A percentile compares a stretch with the other conserved stretches of the same genome.
These are phyloP conservation scores for Cladophialophora bantiana DNA, from an alignment of 2,329 filamentous ascomycete genomes.

Conservation along the genomic window DNA sequence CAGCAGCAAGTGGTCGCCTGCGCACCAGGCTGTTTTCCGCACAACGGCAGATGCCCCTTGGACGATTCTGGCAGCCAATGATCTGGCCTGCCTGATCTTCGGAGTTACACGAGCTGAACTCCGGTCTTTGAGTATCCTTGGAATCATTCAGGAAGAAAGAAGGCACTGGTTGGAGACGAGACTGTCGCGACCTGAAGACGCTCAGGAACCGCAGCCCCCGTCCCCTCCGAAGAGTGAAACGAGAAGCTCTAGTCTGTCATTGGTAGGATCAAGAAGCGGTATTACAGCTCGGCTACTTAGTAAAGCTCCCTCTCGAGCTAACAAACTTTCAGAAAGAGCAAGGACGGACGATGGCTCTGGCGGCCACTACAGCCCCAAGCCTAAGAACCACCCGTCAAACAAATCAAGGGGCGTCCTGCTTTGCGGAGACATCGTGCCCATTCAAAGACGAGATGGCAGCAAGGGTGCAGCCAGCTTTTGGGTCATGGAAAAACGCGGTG, in stretches of 20 bases:
- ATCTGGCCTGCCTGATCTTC: slow-evolving; percentile 95
- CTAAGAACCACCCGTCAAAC: slow-evolving; percentile 70
- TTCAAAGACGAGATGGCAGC: slow-evolving; percentile 91
- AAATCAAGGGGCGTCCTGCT: slow-evolving; percentile 88
- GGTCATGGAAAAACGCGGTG: slow-evolving; percentile 96
- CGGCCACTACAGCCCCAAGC: slow-evolving; percentile 51
- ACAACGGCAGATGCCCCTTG: slow-evolving; percentile 90
- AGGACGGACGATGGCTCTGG: slow-evolving; percentile 65
- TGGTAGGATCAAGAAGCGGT: slow-evolving; percentile 74
- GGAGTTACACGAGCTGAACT: slow-evolving; percentile 98
- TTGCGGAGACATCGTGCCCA: slow-evolving; percentile 97
- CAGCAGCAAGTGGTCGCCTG: slow-evolving; percentile 86
- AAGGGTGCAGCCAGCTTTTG: slow-evolving; percentile 93
- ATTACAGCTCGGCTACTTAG: slow-evolving; percentile 88
- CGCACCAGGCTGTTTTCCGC: slow-evolving; percentile 95
- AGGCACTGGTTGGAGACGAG: slow-evolving; percentile 89
- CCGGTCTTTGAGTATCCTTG: slow-evolving; percentile 89
- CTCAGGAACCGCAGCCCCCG: slow-evolving; percentile 28
- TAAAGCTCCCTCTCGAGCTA: slow-evolving; percentile 72
- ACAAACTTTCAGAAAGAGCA: slow-evolving; percentile 56
- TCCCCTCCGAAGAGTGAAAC: slow-evolving; percentile 41
- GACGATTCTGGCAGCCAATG: slow-evolving; percentile 96
- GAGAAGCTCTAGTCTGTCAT: slow-evolving; percentile 44
- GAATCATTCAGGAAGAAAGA: slow-evolving; percentile 90
- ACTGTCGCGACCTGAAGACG: slow-evolving; percentile 57